Evolutionary conservation across 2,329 filamentous ascomycete genomes (phyloP), one percentile per base, ranked within the genome.

Genomic region (Calonectria fujianensis): DNA sequence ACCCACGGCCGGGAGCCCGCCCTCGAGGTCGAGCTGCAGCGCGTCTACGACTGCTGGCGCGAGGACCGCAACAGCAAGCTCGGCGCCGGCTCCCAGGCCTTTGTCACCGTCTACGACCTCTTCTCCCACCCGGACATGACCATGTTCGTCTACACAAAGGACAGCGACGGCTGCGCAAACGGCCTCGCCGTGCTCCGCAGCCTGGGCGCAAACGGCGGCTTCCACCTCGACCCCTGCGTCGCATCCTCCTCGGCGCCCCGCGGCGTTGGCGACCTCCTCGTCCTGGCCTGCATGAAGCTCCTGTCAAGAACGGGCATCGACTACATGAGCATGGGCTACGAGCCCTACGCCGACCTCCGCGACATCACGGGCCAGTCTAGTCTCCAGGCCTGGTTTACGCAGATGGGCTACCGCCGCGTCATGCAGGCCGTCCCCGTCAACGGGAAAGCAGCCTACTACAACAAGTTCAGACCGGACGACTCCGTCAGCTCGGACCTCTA

Each of bases 181-280:
- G 78, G 78, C 10, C 72, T 78, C 24, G 78, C 76, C 4, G 74
- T 73, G n/a, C 69, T 79, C 32, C 70, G 78, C 18, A 73, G 75
- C 20, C 59, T 79, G 1, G 78, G 77, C 18, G 78, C 74, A 24
- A 72, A 77, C 50, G 73, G 73, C 2, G 78, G 78, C 0, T 79
- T 79, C 39, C 78, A 78, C 39, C 54, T 78, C 9, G 78, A 79
- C 24, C 78, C 78, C 4, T 79, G 78, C 69, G 75, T 80, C 35
- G 78, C 78, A 27, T 69, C 76, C 2, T 54, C 70, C 8, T 67
- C 66, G 3, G 70, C 69, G 1, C 74, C 74, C 2, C 69, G 72
- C 29, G 76, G 74, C 29, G 72, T 72, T n/a, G 76, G 75, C 4
- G 77, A 79, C 10, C 66, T 79, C 14, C 73, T 78, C 27, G 74